Base-by-base conservation (phyloP, 352 stramenopile species). In the Pythium brachiatum region DNA sequence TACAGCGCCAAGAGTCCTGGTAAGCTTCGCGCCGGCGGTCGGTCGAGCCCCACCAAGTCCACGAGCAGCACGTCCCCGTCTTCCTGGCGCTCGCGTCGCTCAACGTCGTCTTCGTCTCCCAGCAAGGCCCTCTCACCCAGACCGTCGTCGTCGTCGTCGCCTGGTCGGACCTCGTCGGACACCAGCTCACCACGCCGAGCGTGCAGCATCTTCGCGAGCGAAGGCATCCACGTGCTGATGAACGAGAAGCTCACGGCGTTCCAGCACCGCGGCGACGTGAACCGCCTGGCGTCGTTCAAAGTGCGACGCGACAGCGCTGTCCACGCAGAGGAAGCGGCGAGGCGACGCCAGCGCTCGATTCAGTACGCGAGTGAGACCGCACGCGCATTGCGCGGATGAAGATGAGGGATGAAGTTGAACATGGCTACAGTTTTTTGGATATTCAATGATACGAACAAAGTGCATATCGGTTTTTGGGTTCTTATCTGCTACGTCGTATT, bases 161-260 rank as follows among this genome's bases (percentile, higher is more conserved):
- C 41, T 29, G 39, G 26, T 15, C 60, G 62, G 48, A 50, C 57
- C 4, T 44, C 58, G 21, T 53, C 55, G 9, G 39, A 39, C 12
- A 53, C 6, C 16, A 53, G 13, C n/a, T 55, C 56, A 48, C 59
- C 50, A 34, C 73, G 74, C 27, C 72, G 39, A 18, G 39, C 20
- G 5, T 47, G 69, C 51, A 87, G 78, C 32, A 79, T 87, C 55
- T 63, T 87, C 38, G 72, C 72, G 16, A 75, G 59, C 26, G 78
- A 87, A 31, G 78, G 78, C 18, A 57, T 59, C 3, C 78, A 87
- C 39, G 66, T 87, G 43, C 61, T 87, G 7, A 75, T 87, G 72
- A 74, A 79, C 56, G 78, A 87, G 23, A 80, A 76, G 51, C 25
- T 87, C 48, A 46, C 62, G 8, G 59, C 60, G 3, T 87, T 73